Conservation (phyloP, 2,329 filamentous ascomycete species). For the Beauveria sp. region DNA sequence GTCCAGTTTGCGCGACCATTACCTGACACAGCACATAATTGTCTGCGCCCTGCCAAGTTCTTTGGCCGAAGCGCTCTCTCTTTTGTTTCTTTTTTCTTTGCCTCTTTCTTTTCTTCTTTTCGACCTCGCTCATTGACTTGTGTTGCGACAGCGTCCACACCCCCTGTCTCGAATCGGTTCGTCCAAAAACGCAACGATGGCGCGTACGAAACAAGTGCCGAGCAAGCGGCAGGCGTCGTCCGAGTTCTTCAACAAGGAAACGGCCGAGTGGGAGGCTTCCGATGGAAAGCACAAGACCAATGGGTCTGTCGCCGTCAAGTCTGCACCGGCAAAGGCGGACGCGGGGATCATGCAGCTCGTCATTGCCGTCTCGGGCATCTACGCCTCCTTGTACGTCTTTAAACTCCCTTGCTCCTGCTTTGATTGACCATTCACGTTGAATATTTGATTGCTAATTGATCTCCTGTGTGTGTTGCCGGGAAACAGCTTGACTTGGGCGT, state of each 20-base stretch:
- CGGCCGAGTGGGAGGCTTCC: conserved; percentile 27
- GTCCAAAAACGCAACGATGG: conserved; percentile 42
- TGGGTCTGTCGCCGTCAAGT: conserved; percentile 18
- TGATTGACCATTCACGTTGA: not conserved
- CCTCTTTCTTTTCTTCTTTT: not conserved
- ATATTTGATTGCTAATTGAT: not conserved
- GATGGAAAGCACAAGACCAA: conserved; percentile 23
- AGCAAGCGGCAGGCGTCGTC: conserved; percentile 59
- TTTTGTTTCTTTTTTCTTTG: not conserved
- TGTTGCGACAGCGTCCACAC: not conserved
- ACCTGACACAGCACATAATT: not conserved
- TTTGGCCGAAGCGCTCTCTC: not conserved
- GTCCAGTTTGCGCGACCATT: conserved; percentile 3
- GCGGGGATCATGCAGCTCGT: conserved; percentile 68
- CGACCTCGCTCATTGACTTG: not conserved
- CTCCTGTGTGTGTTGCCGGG: no score
- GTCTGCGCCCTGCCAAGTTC: not conserved
- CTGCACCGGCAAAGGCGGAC: conserved; percentile 32
- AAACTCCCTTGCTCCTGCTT: not conserved
- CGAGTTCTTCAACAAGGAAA: conserved; percentile 51
- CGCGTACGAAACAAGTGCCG: conserved; percentile 63
- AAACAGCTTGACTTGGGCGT: conserved; percentile 80
- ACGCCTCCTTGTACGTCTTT: conserved; percentile 76
- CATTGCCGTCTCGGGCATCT: conserved; percentile 89
- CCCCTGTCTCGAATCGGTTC: no score